Base-by-base conservation (phyloP, 345 rosid species). In the Gossypium ekmanianum region DNA sequence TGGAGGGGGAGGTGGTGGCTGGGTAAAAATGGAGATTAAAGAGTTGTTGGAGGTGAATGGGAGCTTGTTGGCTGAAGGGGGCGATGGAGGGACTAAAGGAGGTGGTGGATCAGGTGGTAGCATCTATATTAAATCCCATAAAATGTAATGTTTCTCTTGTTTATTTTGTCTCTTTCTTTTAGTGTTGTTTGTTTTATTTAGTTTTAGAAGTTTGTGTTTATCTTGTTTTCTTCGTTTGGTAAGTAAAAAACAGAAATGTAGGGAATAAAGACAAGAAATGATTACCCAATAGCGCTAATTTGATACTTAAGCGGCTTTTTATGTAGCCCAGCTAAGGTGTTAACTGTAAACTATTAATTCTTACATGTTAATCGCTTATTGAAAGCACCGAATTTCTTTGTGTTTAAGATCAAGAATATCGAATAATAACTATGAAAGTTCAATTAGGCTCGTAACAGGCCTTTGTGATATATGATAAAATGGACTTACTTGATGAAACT, bases 51-150 rank as follows among this genome's bases (percentile, higher is more conserved):
- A 81, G 66, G 84, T 96, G 74, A 87, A 92, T 48, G 99, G 94
- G 54, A 81, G 74, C 78, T 45, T 96, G 78, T 82, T 86, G 88
- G 97, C 97, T 13, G 91, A 93, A 51, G 99, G 99, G 54, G 98
- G 84, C 55, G 83, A 88, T 77, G 98, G 95, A 26, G 65, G 65
- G 70, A 78, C 39, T 72, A 90, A 87, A 75, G 99, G 99, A 20
- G 99, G 98, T 24, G 99, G 99, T 57, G 99, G 99, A 12, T 86
- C 98, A 70, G 99, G 98, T 72, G 99, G 99, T 48, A 92, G 98
- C 82, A 84, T 96, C 83, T 77, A 57, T 76, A 78, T 96, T 74
- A 85, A 74, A 81, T 90, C 98, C 11, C 70, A 84, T 26, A 96
- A 87, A 82, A 93, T 93, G 99, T 93, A 95, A 91, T 73, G 71